phyloP scores from a whole-genome alignment of 1,284 basidiomycete genomes.

The Porphyrellus sp. region DNA sequence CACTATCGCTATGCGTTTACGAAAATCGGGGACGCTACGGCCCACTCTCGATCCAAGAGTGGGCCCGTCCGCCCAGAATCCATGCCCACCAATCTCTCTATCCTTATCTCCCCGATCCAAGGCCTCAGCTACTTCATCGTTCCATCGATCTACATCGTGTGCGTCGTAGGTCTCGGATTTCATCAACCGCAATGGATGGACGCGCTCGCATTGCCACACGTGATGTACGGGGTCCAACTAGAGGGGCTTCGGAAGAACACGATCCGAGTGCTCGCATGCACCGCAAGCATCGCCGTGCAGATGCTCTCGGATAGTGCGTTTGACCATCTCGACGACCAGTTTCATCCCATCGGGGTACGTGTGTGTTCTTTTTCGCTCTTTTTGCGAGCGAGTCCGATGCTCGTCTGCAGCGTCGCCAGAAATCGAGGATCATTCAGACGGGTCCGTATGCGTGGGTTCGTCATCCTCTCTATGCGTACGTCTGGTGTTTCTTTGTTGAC shows the following conservation, averaged over 20 bases:
- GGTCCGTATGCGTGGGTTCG: constrained; percentile 31
- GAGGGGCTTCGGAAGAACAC: constrained; percentile 1
- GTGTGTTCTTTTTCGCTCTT: too few species aligned
- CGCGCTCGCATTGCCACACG: constrained; percentile 5
- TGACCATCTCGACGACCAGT: constrained; percentile 15
- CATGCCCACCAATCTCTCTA: constrained; percentile 1
- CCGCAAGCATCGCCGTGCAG: neutral
- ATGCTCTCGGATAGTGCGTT: neutral
- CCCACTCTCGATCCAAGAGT: constrained; percentile 15
- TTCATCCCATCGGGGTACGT: constrained; percentile 11
- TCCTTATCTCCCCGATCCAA: constrained; percentile 23
- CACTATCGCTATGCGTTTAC: neutral
- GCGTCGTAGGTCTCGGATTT: constrained; percentile 15
- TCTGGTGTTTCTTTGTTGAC: neutral
- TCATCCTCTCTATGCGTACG: constrained; percentile 31
- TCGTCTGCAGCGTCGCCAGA: constrained; percentile 31
- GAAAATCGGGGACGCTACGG: neutral
- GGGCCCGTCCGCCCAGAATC: constrained; percentile 20
- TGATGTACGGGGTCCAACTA: too few species aligned
- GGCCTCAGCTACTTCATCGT: constrained; percentile 1
- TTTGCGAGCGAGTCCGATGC: too few species aligned
- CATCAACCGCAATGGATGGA: constrained; percentile 31
- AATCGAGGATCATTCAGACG: constrained; percentile 20
- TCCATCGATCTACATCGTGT: constrained; percentile 18
- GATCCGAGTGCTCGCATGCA: constrained; percentile 17